A percentile compares a stretch with the other conserved stretches of the same genome.
Conservation (phyloP, 2,329 filamentous ascomycete genomes). For the Botryotinia globosa region DNA sequence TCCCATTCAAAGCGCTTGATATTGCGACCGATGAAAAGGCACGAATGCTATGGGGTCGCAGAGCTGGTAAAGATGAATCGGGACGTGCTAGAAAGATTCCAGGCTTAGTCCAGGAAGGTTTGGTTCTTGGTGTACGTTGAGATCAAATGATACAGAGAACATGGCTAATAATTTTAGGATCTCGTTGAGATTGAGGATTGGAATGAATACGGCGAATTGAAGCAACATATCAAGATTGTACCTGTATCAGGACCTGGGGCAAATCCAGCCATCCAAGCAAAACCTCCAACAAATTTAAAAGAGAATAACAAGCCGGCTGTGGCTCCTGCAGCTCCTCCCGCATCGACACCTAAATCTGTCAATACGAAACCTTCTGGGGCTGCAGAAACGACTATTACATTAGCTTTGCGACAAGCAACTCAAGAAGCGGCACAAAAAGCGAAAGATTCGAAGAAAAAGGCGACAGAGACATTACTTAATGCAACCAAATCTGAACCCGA, state of each 20-base stretch:
- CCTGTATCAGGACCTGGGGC: conserved; percentile 25
- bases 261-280: conserved; percentile 24
- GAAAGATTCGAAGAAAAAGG: conserved; percentile 53
- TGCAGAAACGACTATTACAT: conserved; percentile 36
- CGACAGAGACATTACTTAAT: conserved; percentile 23
- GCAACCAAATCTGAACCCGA: conserved; percentile 28
- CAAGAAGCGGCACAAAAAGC: conserved; percentile 66
- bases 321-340: conserved; percentile 30
- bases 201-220: conserved; percentile 97
- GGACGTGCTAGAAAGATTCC: conserved; percentile 75
- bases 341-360: conserved; percentile 21
- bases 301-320: conserved; percentile 38
- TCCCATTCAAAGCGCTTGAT: conserved; percentile 91
- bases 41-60: conserved; percentile 81
- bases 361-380: conserved; percentile 26
- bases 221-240: conserved; percentile 58
- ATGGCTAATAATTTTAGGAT: conserved; percentile 57
- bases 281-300: conserved; percentile 35
- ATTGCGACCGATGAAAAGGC: conserved; percentile 87
- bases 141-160: neutral
- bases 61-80: conserved; percentile 67
- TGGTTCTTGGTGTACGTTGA: conserved; percentile 75
- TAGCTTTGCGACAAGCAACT: conserved; percentile 54
- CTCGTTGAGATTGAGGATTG: conserved; percentile 94
- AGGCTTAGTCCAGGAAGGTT: conserved; percentile 80